These are phyloP conservation scores for Crucihimalaya himalaica DNA, from an alignment of 345 rosid species.

Conservation along the genomic window DNA sequence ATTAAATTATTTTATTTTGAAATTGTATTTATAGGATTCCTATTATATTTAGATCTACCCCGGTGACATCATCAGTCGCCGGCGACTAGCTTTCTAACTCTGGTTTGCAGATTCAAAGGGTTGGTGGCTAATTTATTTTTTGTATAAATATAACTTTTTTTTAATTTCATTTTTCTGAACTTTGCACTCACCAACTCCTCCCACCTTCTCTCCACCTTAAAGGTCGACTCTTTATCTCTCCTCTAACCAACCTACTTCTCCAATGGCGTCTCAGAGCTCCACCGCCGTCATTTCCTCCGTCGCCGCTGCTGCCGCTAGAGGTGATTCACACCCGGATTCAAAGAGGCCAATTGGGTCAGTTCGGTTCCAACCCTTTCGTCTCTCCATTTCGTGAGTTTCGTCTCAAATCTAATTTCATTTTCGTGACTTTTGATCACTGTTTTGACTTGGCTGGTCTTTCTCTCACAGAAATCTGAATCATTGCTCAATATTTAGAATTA, in stretches of 20 bases:
- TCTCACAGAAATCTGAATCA: not conserved
- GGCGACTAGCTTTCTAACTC: slow-evolving; percentile 11
- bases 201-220: slow-evolving; percentile 15
- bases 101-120: not conserved
- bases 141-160: not conserved
- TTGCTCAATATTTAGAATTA: not conserved
- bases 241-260: slow-evolving; percentile 40
- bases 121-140: slow-evolving; percentile 1
- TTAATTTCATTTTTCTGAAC: not conserved
- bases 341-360: slow-evolving; percentile 41
- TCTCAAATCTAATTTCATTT: not conserved
- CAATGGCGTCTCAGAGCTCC: slow-evolving; percentile 37
- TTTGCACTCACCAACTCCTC: slow-evolving; percentile 34
- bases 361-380: slow-evolving; percentile 38
- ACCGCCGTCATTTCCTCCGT: slow-evolving; percentile 28
- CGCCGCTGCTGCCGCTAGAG: not conserved
- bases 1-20: too few species aligned
- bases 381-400: slow-evolving; percentile 43
- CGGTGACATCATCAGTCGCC: slow-evolving; percentile 17
- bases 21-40: too few species aligned
- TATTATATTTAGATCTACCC: too few species aligned
- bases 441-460: not conserved
- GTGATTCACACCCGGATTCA: slow-evolving; percentile 8
- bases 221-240: slow-evolving; percentile 10
- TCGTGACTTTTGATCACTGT: not conserved